A percentile compares a stretch with the other conserved stretches of the same genome.
phyloP scores from a whole-genome alignment of 805 yeast genomes.

The Pichia exigua region DNA sequence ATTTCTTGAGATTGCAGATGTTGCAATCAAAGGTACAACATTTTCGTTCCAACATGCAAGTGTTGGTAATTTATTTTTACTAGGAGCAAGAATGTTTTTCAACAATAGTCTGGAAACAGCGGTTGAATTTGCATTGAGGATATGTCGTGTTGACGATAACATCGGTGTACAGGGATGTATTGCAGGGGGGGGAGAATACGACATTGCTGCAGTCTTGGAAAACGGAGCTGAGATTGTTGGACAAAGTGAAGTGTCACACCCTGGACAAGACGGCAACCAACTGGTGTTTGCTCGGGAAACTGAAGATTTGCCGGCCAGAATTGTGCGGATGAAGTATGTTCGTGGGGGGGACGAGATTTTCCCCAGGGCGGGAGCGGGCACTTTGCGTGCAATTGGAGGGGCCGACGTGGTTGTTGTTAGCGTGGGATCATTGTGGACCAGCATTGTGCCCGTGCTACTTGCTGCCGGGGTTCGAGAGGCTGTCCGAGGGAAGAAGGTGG shows the following conservation, averaged over 20 bases:
- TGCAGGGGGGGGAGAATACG: not conserved
- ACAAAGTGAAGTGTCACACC: conserved; percentile 91
- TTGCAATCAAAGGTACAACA: conserved; percentile 23
- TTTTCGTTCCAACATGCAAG: conserved; percentile 74
- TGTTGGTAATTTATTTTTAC: conserved; percentile 74
- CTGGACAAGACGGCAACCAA: conserved; percentile 26
- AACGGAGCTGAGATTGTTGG: conserved; percentile 77
- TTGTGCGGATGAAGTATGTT: not conserved
- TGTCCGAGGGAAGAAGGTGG: conserved; percentile 22
- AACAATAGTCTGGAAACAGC: not conserved
- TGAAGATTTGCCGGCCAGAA: conserved; percentile 16
- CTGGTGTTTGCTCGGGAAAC: conserved; percentile 31
- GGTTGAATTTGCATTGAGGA: conserved; percentile 61
- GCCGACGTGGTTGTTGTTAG: conserved; percentile 62
- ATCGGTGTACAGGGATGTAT: conserved; percentile 69
- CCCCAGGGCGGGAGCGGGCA: conserved; percentile 64
- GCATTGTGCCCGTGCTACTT: conserved; percentile 71
- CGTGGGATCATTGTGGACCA: conserved; percentile 85
- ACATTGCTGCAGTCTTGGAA: conserved; percentile 66
- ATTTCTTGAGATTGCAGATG: not conserved
- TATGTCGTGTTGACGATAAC: conserved; percentile 48
- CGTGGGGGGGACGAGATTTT: conserved; percentile 67
- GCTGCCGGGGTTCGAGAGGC: conserved; percentile 68
- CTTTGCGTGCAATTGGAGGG: conserved; percentile 39
- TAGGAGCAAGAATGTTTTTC: conserved; percentile 37